Base-by-base conservation (phyloP, 441 rosid genomes). In the Populus hybrid region DNA sequence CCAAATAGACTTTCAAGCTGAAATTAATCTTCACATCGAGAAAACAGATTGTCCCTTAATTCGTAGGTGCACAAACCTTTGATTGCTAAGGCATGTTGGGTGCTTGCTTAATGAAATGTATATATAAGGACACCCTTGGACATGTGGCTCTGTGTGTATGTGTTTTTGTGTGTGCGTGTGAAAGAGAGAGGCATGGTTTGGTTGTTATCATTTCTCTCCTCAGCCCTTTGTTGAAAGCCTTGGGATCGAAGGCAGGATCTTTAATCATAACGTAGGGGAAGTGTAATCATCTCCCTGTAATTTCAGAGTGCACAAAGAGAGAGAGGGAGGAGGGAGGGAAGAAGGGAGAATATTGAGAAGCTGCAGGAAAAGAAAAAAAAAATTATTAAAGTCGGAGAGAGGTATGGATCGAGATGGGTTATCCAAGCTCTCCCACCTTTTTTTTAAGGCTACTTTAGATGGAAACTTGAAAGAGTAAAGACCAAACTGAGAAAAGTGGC, bases 211-310 rank as follows among this genome's bases (percentile, higher is more conserved):
- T 92, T 87, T 89, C 87, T 84, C 80, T 71, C 79, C 79, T 71
- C 75, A 80, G 84, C 75, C 70, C 83, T 77, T 82, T 80, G 85
- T 83, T 83, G 85, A 86, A 88, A 90, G 90, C 88, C 96, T 93
- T 91, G 96, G 96, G 96, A 93, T 93, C 75, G 89, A 93, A 91
- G 94, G 91, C 90, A 82, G 75, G 81, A 80, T 86, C 89, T 30
- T 80, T 88, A 87, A 90, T 91, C 91, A 90, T 91, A 73, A 78
- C 91, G 12, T 79, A 74, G 79, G 79, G 24, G 75, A 80, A 79
- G 30, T 78, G 40, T 87, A 87, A 91, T 91, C 91, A 91, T 90
- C 86, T 83, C 75, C 85, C 92, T 88, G 86, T 89, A 90, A 89
- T 89, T 30, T 88, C 88, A 85, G 82, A 78, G 75, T 30, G 76